Percentiles rank a stretch among this genome's conserved stretches.
phyloP scores from a whole-genome alignment of 306 rosid genomes.

The Amphicarpaea edgeworthii region DNA sequence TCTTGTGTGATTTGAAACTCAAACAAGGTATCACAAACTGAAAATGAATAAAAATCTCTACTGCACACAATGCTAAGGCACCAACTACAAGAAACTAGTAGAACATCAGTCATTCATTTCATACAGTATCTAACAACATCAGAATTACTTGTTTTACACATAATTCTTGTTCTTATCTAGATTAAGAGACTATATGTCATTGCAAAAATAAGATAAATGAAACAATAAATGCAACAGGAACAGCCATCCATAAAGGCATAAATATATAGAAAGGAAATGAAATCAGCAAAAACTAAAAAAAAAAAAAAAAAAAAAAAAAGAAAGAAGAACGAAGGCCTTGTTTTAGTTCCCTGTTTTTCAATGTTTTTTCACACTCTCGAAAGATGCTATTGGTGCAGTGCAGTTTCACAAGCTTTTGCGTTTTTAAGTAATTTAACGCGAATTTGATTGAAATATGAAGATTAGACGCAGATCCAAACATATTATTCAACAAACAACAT shows the following conservation, averaged over 20 bases:
- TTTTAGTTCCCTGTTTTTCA: neutral
- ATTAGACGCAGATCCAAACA: neutral
- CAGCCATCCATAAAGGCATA: slow-evolving; percentile 20
- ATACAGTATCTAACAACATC: slow-evolving; percentile 24
- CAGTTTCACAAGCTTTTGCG: no score
- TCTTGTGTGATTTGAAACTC: slow-evolving; percentile 25
- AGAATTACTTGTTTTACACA: slow-evolving; percentile 27
- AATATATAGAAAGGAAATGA: neutral
- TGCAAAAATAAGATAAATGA: slow-evolving; percentile 3
- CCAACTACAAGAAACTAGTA: slow-evolving; percentile 25
- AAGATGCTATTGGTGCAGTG: no score
- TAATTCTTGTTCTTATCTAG: slow-evolving; percentile 12
- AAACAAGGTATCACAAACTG: slow-evolving; percentile 13
- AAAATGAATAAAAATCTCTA: slow-evolving; percentile 21
- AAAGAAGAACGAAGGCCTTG: neutral
- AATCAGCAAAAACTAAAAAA: neutral
- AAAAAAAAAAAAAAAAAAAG: neutral
- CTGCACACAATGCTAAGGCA: slow-evolving; percentile 8
- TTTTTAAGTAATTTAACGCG: neutral
- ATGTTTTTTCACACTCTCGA: no score
- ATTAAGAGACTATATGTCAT: slow-evolving; percentile 25
- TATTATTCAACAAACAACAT: neutral
- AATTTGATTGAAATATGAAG: neutral
- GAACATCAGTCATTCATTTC: slow-evolving; percentile 9
- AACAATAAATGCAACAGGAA: slow-evolving; percentile 32